phyloP scores from a whole-genome alignment of 2,329 filamentous ascomycete species.

The Myrmaecium sp. region DNA sequence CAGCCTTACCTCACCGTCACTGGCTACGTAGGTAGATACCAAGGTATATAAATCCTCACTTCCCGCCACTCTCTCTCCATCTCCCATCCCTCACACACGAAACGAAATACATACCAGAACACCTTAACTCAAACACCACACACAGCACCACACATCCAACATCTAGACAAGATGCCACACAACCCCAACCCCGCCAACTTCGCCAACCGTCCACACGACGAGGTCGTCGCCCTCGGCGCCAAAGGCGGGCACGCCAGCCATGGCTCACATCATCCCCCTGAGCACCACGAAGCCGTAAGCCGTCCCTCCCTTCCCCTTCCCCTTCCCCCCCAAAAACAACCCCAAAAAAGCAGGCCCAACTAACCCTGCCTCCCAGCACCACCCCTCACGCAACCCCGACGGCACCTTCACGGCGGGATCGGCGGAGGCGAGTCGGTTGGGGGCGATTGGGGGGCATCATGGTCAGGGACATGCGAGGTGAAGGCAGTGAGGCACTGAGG shows the following conservation, averaged over 20 bases:
- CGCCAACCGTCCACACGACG: conserved; percentile 33
- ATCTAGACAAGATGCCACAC: conserved; percentile 15
- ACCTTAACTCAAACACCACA: background rate
- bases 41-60: too few relatives aligned
- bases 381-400: conserved; percentile 19
- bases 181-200: conserved; percentile 33
- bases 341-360: conserved; percentile 1
- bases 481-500: too few relatives aligned
- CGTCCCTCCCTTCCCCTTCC: background rate
- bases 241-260: conserved; percentile 31
- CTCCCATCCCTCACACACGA: conserved; percentile 1
- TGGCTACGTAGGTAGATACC: too few relatives aligned
- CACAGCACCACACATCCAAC: conserved; percentile 1
- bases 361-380: conserved; percentile 3
- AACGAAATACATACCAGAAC: background rate
- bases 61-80: conserved; percentile 3
- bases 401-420: conserved; percentile 23
- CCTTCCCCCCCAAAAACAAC: background rate
- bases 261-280: too few relatives aligned
- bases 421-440: too few relatives aligned
- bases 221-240: conserved; percentile 30
- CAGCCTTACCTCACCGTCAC: too few relatives aligned
- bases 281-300: conserved; percentile 1
- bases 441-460: too few relatives aligned
- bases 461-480: too few relatives aligned